Conservation (phyloP, 495 filamentous ascomycete genomes). For the Tuber aestivum region DNA sequence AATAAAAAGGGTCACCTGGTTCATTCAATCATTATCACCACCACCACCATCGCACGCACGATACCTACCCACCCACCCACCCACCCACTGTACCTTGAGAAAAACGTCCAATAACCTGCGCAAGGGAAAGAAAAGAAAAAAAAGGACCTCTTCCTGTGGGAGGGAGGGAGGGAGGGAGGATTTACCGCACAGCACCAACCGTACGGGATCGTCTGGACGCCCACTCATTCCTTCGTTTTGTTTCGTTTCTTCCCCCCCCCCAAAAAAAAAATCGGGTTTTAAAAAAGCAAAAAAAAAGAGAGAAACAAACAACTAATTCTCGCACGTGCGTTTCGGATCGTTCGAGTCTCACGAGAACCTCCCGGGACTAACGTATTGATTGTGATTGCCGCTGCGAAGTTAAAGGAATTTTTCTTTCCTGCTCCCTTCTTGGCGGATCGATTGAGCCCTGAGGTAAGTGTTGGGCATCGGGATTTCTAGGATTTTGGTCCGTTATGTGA, state of each 20-base stretch:
- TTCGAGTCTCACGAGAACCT: not conserved
- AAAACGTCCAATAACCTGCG: not conserved
- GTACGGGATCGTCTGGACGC: too few species aligned
- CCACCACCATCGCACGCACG: not conserved
- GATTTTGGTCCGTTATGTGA: too few species aligned
- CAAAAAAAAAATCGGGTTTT: too few species aligned
- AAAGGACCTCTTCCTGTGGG: too few species aligned
- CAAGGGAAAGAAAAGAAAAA: too few species aligned
- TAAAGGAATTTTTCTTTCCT: too few species aligned
- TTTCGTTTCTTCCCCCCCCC: not conserved
- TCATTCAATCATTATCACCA: not conserved
- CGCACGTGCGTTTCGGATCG: not conserved
- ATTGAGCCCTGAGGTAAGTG: not conserved
- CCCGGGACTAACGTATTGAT: too few species aligned
- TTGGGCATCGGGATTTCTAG: not conserved
- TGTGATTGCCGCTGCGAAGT: too few species aligned
- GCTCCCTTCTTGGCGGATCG: conserved; percentile 1
- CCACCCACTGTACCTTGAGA: not conserved
- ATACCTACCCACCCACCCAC: too few species aligned
- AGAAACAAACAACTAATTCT: not conserved
- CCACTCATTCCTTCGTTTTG: too few species aligned
- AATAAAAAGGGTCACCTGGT: not conserved
- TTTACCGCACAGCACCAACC: too few species aligned
- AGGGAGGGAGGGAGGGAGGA: too few species aligned
- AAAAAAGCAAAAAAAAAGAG: not conserved